Base-by-base conservation (phyloP, 2,329 filamentous ascomycete species). In the Penicillium sp. region DNA sequence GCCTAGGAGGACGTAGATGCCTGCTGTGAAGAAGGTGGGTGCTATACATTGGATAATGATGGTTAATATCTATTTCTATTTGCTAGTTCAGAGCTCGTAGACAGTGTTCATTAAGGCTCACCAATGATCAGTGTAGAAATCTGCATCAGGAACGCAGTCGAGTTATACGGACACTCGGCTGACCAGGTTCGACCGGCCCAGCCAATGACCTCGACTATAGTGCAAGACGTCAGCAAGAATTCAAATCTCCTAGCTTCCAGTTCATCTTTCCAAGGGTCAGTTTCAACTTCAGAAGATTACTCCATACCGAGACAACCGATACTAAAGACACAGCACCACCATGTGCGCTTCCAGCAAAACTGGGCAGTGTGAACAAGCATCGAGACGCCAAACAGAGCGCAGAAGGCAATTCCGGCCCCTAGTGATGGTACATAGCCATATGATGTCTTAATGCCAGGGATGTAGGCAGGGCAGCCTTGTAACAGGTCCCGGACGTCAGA, bases 1-100 rank as follows among this genome's bases (percentile, higher is more conserved):
- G 52, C 80, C 81, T 3, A 83, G 75, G 46, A 82, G 70, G 51
- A 83, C 70, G 66, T 83, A 83, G 51, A 83, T 75, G 1, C 78
- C 81, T 1, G 81, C 81, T 14, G 80, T 81, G 66, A 81, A 82
- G 71, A 83, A 83, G 6, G 79, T 79, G 10, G 81, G 82, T 9
- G 74, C 74, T 77, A 37, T 9, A 6, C 9, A 4, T 11, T 18
- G 27, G 6, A 18, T 46, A 7, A 7, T 22, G 14, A 5, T 46
- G 18, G 6, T 44, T 46, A 44, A 33, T 18, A 41, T 6, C 27
- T 2, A 31, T 31, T 18, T 11, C 24, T 13, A 2, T 10, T 27
- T 10, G 22, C 13, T 37, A 3, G 1, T n/a, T 5, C 1, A 24
- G 16, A 11, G 16, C 1, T 3, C 22, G 22, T 22, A 22, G 13